Evolutionary conservation across 371 early-diverging fungal species (phyloP).

Genomic region (Saksenaea oblongispora): DNA sequence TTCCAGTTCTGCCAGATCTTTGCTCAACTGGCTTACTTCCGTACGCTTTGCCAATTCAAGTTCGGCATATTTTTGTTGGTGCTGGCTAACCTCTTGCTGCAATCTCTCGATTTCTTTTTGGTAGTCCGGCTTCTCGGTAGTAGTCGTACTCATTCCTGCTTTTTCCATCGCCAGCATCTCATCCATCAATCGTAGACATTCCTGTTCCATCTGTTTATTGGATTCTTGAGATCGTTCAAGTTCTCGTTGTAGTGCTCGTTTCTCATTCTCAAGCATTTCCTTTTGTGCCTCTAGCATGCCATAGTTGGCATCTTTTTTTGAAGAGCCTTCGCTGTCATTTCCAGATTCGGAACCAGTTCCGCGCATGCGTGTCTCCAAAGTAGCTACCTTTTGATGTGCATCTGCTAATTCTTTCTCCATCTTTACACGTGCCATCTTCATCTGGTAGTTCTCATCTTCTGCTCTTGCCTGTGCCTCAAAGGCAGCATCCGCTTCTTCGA

Average conservation of each 20-base stretch:
- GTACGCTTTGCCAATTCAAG: constrained; percentile 50
- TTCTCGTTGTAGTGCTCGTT: constrained; percentile 47
- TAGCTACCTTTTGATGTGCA: constrained; percentile 3
- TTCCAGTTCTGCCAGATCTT: constrained; percentile 71
- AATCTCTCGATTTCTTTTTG: constrained; percentile 47
- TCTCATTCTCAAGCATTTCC: constrained; percentile 21
- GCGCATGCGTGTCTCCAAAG: background rate
- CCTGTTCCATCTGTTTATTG: constrained; percentile 68
- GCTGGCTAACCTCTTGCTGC: constrained; percentile 45
- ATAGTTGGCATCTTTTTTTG: background rate
- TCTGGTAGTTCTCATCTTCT: constrained; percentile 41
- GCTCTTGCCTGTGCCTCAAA: constrained; percentile 42
- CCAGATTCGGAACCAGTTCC: background rate
- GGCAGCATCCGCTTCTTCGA: constrained; percentile 44
- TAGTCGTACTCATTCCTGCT: constrained; percentile 6
- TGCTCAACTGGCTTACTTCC: constrained; percentile 60
- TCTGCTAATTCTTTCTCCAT: constrained; percentile 24
- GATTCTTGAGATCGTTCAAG: constrained; percentile 56
- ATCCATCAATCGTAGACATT: constrained; percentile 72
- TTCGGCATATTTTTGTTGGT: constrained; percentile 51
- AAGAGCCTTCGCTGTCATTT: background rate
- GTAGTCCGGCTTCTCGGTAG: constrained; percentile 10
- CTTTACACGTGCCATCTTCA: constrained; percentile 31
- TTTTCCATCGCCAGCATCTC: constrained; percentile 54
- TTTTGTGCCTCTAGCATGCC: background rate